phyloP scores from a whole-genome alignment of 805 yeast species.

The Yarrowia deformans region DNA sequence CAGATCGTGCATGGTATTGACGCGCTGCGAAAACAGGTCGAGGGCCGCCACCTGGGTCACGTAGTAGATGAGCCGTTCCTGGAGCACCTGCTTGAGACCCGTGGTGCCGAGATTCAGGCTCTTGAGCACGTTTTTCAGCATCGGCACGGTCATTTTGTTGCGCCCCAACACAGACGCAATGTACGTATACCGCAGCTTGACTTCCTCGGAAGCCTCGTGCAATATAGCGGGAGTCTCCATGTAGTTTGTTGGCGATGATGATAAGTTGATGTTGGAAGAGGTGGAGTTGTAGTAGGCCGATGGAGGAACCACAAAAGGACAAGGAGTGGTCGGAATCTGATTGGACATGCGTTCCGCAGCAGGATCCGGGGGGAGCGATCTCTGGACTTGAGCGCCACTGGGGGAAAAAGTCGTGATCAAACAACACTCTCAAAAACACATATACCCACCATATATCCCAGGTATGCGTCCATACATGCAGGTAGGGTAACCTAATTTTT shows the following conservation, averaged over 20 bases:
- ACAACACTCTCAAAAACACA: neutral
- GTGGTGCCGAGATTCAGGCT: slow-evolving; percentile 55
- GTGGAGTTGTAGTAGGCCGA: neutral
- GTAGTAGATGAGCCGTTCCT: slow-evolving; percentile 60
- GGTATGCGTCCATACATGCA: slow-evolving; percentile 24
- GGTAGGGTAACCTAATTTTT: slow-evolving; percentile 27
- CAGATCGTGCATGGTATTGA: neutral
- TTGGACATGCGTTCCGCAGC: slow-evolving; percentile 2
- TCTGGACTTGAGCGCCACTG: neutral
- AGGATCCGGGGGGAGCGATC: neutral
- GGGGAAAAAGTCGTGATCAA: slow-evolving; percentile 1
- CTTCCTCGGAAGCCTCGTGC: neutral
- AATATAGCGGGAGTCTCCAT: neutral
- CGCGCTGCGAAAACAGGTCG: neutral
- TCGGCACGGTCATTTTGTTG: slow-evolving; percentile 46
- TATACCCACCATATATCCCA: neutral
- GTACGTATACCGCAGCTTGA: slow-evolving; percentile 1
- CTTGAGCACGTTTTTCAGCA: slow-evolving; percentile 48
- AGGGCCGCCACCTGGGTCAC: slow-evolving; percentile 45
- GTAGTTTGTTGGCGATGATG: no score
- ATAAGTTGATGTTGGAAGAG: neutral
- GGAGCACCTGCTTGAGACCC: slow-evolving; percentile 70
- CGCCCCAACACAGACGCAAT: neutral
- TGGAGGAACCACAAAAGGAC: slow-evolving; percentile 26
- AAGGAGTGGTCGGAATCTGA: neutral